Evolutionary conservation across 352 stramenopile species (phyloP).

Genomic region (Aphanomyces invadans): DNA sequence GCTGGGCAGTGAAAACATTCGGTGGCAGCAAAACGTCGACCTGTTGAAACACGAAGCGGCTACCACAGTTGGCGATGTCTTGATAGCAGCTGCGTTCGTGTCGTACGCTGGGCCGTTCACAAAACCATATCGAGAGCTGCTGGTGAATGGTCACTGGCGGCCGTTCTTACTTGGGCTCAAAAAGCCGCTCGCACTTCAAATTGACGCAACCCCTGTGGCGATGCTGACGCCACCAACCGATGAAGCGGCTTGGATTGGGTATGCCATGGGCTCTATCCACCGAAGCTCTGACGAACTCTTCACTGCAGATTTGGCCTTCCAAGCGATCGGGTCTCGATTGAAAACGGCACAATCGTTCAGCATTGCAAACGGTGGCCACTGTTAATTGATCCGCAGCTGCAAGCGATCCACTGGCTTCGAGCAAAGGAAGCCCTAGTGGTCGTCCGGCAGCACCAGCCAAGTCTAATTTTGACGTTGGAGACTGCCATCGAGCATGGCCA

Average conservation of each 20-base stretch:
- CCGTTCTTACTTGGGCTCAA: slow-evolving; percentile 74
- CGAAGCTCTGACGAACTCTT: too few relatives aligned
- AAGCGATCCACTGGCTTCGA: slow-evolving; percentile 84
- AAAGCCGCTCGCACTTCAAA: slow-evolving; percentile 30
- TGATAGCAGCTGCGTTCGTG: slow-evolving; percentile 89
- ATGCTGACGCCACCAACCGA: slow-evolving; percentile 69
- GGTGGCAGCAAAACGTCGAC: slow-evolving; percentile 82
- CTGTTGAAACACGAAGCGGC: slow-evolving; percentile 62
- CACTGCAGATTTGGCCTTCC: slow-evolving; percentile 79
- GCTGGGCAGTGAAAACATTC: slow-evolving; percentile 89
- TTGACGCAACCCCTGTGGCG: slow-evolving; percentile 48
- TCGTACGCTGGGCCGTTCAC: slow-evolving; percentile 92
- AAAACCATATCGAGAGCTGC: slow-evolving; percentile 82
- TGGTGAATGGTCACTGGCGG: slow-evolving; percentile 82
- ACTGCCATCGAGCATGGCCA: slow-evolving; percentile 69
- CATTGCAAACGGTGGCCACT: slow-evolving; percentile 78
- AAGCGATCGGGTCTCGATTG: slow-evolving; percentile 82
- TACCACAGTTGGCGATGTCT: slow-evolving; percentile 83
- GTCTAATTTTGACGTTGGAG: slow-evolving; percentile 68
- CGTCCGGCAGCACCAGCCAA: slow-evolving; percentile 72
- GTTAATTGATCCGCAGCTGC: slow-evolving; percentile 87
- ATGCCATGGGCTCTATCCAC: neutral
- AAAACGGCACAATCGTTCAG: slow-evolving; percentile 86
- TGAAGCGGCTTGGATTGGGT: slow-evolving; percentile 69
- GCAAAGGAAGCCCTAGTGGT: slow-evolving; percentile 78